phyloP scores from a whole-genome alignment of 2,329 filamentous ascomycete genomes.

The Neopestalotiopsis sp. region DNA sequence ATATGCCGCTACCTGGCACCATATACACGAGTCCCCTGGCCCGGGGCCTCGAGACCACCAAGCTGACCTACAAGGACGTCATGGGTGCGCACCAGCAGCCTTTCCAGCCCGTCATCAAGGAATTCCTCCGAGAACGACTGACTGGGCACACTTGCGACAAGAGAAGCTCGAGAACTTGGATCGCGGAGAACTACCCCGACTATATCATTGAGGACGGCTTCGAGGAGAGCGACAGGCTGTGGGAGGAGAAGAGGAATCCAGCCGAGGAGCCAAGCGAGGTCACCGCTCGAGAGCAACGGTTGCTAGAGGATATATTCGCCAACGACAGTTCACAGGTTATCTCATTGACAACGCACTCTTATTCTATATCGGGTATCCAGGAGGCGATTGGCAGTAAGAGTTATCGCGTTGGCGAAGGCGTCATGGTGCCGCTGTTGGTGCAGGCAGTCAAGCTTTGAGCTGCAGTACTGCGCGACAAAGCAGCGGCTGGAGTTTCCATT shows the following conservation, averaged over 20 bases:
- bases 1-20: conserved; percentile 21
- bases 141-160: conserved; percentile 28
- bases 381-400: conserved; percentile 15
- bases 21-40: conserved; percentile 27
- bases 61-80: conserved; percentile 18
- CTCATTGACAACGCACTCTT: conserved; percentile 27
- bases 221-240: conserved; percentile 22
- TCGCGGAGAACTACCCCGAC: conserved; percentile 22
- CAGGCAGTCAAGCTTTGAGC: no score
- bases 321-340: conserved; percentile 23
- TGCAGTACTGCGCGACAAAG: no score
- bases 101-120: conserved; percentile 26
- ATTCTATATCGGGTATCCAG: conserved; percentile 24
- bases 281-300: conserved; percentile 20
- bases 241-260: conserved; percentile 11
- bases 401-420: conserved; percentile 24
- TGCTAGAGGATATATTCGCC: conserved; percentile 27
- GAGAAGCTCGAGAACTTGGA: conserved; percentile 26
- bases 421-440: conserved; percentile 26
- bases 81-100: background rate
- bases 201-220: conserved; percentile 25
- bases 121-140: conserved; percentile 26
- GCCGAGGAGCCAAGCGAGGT: conserved; percentile 23
- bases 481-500: no score
- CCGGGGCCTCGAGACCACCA: conserved; percentile 26